Evolutionary conservation across 768 basidiomycete genomes (phyloP).

Genomic region (Boletus edulis): DNA sequence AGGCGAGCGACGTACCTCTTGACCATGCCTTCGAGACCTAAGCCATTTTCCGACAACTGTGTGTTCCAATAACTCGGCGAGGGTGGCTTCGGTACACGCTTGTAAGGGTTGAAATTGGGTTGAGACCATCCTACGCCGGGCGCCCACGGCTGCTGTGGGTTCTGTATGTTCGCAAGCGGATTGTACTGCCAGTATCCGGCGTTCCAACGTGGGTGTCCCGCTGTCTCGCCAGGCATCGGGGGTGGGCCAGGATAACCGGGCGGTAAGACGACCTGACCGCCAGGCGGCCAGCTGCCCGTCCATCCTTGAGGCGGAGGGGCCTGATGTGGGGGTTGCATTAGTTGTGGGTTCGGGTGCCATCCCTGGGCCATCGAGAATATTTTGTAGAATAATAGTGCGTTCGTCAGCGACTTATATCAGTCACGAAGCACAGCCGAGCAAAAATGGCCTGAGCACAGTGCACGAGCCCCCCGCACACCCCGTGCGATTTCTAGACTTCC

Average conservation of each 20-base stretch:
- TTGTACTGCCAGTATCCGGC: slow-evolving; percentile 53
- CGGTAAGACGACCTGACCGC: slow-evolving; percentile 27
- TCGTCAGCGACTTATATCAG: not conserved
- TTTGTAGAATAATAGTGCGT: not conserved
- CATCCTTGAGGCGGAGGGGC: slow-evolving; percentile 31
- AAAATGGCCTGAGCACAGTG: not conserved
- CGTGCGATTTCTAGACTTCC: not conserved
- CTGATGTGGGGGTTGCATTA: slow-evolving; percentile 29
- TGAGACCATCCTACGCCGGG: slow-evolving; percentile 31
- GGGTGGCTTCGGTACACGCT: slow-evolving; percentile 56
- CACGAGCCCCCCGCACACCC: slow-evolving; percentile 23
- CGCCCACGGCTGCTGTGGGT: slow-evolving; percentile 30
- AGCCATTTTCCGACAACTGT: slow-evolving; percentile 56
- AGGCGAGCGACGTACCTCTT: slow-evolving; percentile 42
- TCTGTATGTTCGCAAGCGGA: slow-evolving; percentile 35
- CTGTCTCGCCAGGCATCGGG: slow-evolving; percentile 52
- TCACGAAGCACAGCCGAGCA: slow-evolving; percentile 17
- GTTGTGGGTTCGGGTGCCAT: slow-evolving; percentile 34
- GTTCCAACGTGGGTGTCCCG: slow-evolving; percentile 46
- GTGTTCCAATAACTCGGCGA: slow-evolving; percentile 66
- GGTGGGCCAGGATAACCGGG: slow-evolving; percentile 44
- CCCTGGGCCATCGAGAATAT: slow-evolving; percentile 23
- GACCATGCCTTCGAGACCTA: slow-evolving; percentile 66
- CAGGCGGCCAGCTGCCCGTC: slow-evolving; percentile 38
- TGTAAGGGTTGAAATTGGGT: slow-evolving; percentile 56